Base-by-base conservation (phyloP, 2,329 filamentous ascomycete species). In the Colletotrichum neosansevieriae region DNA sequence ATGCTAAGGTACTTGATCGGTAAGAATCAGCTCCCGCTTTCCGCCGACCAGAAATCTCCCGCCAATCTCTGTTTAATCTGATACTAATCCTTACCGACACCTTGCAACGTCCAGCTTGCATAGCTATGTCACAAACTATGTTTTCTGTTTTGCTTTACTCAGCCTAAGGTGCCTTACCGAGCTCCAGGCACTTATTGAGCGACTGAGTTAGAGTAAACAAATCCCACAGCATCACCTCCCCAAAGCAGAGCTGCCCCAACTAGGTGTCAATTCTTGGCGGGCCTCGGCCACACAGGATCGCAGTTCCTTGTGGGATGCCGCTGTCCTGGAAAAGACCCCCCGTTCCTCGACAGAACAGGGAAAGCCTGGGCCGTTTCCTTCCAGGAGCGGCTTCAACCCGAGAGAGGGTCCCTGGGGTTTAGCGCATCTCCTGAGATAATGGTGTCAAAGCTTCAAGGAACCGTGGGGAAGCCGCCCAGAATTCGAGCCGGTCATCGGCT, bases 371-470 rank as follows among this genome's bases (percentile, higher is more conserved):
- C 36, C 11, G 36, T 21, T 19, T 42, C 38, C 21, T 17, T 51
- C 44, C 44, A 19, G 38, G 13, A 62, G 50, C 56, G 58, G 58
- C 19, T 32, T 44, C 54, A 50, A 29, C 45, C 63, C 49, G 49
- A 58, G 53, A 53, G 53, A 63, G 60, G 59, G 45, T 58, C 45
- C 57, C 65, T 36, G 47, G 54, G 61, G 54, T 59, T 49, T 40
- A 32, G 59, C 36, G 60, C 13, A 38, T 11, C 36, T 10, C 34
- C 34, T 13, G 34, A 12, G 12, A 12, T 24, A 24, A 5, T 24
- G 24, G 24, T 24, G 34, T 47, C 65, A 53, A 58, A 64, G 47
- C 65, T 64, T 64, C n/a, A 11, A 64, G 64, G 54, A 44, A 40
- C 58, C 19, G 53, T 34, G 47, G 63, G 63, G 15, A 24, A 29